These are phyloP conservation scores for Lipomyces sp. DNA, from an alignment of 805 yeast species.

Conservation along the genomic window DNA sequence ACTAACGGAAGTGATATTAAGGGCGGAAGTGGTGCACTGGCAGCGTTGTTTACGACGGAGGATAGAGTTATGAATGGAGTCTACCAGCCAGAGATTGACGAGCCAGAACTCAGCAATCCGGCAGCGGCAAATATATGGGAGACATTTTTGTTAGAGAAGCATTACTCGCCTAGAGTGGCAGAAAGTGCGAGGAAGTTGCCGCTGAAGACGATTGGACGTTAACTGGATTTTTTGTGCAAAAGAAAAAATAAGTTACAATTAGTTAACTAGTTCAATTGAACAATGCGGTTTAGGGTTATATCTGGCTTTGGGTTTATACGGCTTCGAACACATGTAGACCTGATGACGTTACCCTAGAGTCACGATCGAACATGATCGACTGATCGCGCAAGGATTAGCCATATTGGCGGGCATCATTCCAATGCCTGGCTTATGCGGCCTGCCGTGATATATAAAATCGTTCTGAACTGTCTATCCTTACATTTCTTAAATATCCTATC, in stretches of 20 bases:
- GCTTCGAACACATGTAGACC: no score
- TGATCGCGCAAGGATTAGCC: no score
- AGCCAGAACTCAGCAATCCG: conserved; percentile 76
- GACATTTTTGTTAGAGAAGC: conserved; percentile 72
- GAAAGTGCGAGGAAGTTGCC: conserved; percentile 55
- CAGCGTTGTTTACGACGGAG: conserved; percentile 82
- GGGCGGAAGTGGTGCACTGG: conserved; percentile 51
- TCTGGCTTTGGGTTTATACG: no score
- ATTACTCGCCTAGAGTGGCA: conserved; percentile 81
- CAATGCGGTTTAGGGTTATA: no score
- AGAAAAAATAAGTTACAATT: no score
- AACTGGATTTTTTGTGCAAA: background rate
- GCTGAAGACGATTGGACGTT: conserved; percentile 26
- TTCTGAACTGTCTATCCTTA: no score
- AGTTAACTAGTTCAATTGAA: no score
- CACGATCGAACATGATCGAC: no score
- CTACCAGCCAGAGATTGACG: conserved; percentile 66
- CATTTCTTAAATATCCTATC: background rate
- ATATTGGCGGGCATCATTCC: no score
- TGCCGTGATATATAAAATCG: no score
- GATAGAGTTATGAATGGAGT: conserved; percentile 85
- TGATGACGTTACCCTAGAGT: no score
- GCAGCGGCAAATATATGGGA: conserved; percentile 94
- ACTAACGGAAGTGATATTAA: conserved; percentile 12
- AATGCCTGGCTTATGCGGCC: no score